Evolutionary conservation across 2,329 filamentous ascomycete genomes (phyloP), one percentile per base, ranked within the genome.

Genomic region (Aspergillus sp.): DNA sequence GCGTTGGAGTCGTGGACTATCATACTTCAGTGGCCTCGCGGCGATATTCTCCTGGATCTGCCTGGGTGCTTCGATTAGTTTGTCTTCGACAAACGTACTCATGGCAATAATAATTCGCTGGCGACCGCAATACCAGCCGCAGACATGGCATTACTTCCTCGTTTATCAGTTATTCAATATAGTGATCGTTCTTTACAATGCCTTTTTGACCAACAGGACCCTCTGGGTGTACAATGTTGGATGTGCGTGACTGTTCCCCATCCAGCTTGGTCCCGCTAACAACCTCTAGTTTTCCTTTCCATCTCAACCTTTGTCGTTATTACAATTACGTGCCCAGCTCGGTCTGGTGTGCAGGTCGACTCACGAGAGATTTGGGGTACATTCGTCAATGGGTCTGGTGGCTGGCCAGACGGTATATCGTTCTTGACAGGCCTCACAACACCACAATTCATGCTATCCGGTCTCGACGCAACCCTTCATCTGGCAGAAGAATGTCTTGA

Each of bases 391-490:
- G 65, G 65, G 5, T 66, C 64, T 19, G 59, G 60, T 41, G 63
- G 64, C 50, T 67, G 65, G 65, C 59, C 65, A 12, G 56, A 67
- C 45, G 64, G 64, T 44, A 61, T 67, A 47, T 63, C 65, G n/a
- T 67, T 64, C 58, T 50, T 67, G 12, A 67, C 65, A 6, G 63
- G 62, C 7, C 60, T 67, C 17, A 61, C 65, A 25, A 67, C 65
- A 3, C 65, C 65, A 5, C 65, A 67, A 14, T 67, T 67, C 54
- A 67, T 67, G 65, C 57, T 66, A 31, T 66, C 64, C 6, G 65
- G 65, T 4, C 62, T 67, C 9, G 65, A 67, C 31, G 64, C 65
- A 4, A 64, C 62, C 4, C 62, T 67, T 21, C 64, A 67, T 40
- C 57, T 67, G 1, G 65, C 65, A 15, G 65, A 67, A 45, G 65